Conservation (phyloP, 208 protist species). For the Trypanosoma platydactyli region DNA sequence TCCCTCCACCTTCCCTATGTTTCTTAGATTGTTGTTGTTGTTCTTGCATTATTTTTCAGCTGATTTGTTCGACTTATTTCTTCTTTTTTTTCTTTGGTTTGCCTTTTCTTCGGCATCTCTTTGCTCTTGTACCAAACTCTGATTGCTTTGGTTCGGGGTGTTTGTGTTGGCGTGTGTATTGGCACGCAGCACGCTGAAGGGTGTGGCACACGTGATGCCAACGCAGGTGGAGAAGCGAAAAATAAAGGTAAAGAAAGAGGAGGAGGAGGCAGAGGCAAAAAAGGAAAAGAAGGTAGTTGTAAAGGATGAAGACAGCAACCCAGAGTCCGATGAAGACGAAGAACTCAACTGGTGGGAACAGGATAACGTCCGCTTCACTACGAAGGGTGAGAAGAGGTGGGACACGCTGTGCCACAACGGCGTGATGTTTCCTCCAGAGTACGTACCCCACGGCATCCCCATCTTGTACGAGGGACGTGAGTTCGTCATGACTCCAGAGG, state of each 20-base stretch:
- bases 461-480: slow-evolving; percentile 94
- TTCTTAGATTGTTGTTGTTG: too few species aligned
- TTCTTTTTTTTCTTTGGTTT: slow-evolving; percentile 9
- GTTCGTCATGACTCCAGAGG: slow-evolving; percentile 92
- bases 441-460: slow-evolving; percentile 95
- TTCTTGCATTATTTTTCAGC: slow-evolving; percentile 1
- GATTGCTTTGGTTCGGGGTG: neutral
- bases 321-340: slow-evolving; percentile 42
- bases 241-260: slow-evolving; percentile 5
- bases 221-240: neutral
- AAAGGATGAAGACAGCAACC: slow-evolving; percentile 42
- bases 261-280: slow-evolving; percentile 20
- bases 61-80: slow-evolving; percentile 6
- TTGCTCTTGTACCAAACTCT: neutral
- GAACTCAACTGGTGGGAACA: slow-evolving; percentile 87
- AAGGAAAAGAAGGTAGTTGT: slow-evolving; percentile 21
- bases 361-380: slow-evolving; percentile 65
- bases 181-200: too few species aligned
- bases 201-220: too few species aligned
- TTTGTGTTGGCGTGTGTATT: too few species aligned
- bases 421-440: slow-evolving; percentile 96
- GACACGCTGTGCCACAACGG: slow-evolving; percentile 96
- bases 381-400: slow-evolving; percentile 90
- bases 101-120: slow-evolving; percentile 4
- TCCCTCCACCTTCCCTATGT: too few species aligned